These are phyloP conservation scores for Corinectria fuckeliana DNA, from an alignment of 2,329 filamentous ascomycete genomes.

Conservation along the genomic window DNA sequence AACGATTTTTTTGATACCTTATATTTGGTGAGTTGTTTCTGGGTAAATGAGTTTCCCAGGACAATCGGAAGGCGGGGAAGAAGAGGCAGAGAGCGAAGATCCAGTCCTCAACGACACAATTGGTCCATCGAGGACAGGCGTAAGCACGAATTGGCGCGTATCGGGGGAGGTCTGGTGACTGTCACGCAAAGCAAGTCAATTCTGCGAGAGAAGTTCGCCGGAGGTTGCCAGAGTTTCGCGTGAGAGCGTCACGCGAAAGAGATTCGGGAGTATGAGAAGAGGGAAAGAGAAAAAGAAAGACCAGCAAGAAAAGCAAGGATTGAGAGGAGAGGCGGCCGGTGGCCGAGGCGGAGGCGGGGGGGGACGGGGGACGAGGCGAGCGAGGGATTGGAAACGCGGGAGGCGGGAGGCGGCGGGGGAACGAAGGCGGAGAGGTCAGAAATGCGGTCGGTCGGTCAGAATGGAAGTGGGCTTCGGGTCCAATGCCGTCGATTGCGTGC, in stretches of 20 bases:
- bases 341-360: slow-evolving; percentile 25
- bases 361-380: slow-evolving; percentile 21
- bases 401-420: not conserved
- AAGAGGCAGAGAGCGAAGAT: slow-evolving; percentile 12
- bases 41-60: not conserved
- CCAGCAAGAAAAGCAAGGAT: slow-evolving; percentile 20
- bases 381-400: not conserved
- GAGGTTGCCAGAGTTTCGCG: not conserved
- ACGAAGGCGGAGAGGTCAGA: not conserved
- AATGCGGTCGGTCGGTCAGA: slow-evolving; percentile 14
- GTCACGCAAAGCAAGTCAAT: not conserved
- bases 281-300: slow-evolving; percentile 11
- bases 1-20: slow-evolving; percentile 3
- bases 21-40: not conserved
- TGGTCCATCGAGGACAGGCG: slow-evolving; percentile 25
- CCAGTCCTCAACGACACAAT: slow-evolving; percentile 27
- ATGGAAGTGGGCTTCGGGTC: slow-evolving; percentile 13
- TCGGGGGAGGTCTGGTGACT: not conserved
- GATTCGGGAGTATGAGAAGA: slow-evolving; percentile 3
- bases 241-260: slow-evolving; percentile 13
- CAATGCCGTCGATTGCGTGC: slow-evolving; percentile 1
- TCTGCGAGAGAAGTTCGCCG: slow-evolving; percentile 3
- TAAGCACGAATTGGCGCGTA: slow-evolving; percentile 1
- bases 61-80: not conserved
- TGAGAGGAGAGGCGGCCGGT: slow-evolving; percentile 6